A percentile compares a stretch with the other conserved stretches of the same genome.
These are phyloP conservation scores for Mycena rosella DNA, from an alignment of 768 basidiomycete genomes.

Conservation along the genomic window DNA sequence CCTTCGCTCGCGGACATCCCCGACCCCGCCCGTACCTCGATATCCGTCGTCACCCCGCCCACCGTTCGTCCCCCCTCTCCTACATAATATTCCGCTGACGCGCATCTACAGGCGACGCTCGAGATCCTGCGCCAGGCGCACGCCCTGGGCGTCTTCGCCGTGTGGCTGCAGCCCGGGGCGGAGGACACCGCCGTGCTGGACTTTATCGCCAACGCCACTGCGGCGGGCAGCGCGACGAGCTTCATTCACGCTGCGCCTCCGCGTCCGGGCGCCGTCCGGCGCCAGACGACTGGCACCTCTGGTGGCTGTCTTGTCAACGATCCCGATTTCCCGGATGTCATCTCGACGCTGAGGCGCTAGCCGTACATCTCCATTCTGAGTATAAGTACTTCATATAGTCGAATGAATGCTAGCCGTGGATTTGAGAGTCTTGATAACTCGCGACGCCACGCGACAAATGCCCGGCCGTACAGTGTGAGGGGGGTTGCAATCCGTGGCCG, in stretches of 20 bases:
- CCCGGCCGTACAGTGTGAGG: too few species aligned
- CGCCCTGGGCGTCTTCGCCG: slow-evolving; percentile 56
- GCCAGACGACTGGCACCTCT: neutral
- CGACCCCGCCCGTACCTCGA: slow-evolving; percentile 59
- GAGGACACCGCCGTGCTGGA: slow-evolving; percentile 56
- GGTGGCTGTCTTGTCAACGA: neutral
- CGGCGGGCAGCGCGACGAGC: slow-evolving; percentile 5
- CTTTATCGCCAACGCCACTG: slow-evolving; percentile 26
- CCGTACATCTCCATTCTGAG: neutral
- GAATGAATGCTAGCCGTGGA: too few species aligned
- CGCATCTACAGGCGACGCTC: slow-evolving; percentile 59
- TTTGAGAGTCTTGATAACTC: neutral
- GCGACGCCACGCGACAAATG: too few species aligned
- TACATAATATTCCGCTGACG: slow-evolving; percentile 6
- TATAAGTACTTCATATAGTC: too few species aligned
- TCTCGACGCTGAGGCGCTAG: slow-evolving; percentile 20
- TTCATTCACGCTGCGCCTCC: slow-evolving; percentile 19
- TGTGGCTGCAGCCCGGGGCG: slow-evolving; percentile 79
- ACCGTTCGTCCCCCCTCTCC: slow-evolving; percentile 48
- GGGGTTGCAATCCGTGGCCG: neutral
- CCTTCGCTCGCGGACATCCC: slow-evolving; percentile 55
- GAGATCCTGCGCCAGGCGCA: slow-evolving; percentile 61
- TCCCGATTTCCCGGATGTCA: slow-evolving; percentile 16
- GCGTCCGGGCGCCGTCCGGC: neutral
- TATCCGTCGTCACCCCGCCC: slow-evolving; percentile 68